These are phyloP conservation scores for Chrysoporthe austroafricana DNA, from an alignment of 2,329 filamentous ascomycete species.

Conservation along the genomic window DNA sequence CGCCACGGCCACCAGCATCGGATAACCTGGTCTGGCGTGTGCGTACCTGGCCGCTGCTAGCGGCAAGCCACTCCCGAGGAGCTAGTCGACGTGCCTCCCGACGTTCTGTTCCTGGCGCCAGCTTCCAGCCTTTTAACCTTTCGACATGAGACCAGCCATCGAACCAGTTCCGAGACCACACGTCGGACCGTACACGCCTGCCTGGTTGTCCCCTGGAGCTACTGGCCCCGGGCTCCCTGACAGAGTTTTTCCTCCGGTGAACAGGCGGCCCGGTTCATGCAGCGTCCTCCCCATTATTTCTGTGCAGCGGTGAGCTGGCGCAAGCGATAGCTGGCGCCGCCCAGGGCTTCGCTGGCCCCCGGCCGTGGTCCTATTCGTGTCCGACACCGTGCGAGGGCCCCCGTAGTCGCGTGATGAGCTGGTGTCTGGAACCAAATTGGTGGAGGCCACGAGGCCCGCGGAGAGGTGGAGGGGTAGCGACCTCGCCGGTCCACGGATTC, in stretches of 20 bases:
- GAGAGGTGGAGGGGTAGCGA: background rate
- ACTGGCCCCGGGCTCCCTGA: background rate
- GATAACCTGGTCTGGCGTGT: background rate
- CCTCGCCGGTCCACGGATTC: background rate
- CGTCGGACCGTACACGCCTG: background rate
- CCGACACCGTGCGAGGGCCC: no score
- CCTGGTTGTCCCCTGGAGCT: background rate
- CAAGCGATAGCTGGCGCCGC: background rate
- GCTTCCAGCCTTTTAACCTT: no score
- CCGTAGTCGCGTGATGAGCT: background rate
- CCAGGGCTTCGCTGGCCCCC: background rate
- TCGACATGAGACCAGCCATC: conserved; percentile 17
- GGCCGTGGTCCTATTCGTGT: no score
- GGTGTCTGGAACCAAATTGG: background rate
- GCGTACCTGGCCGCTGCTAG: background rate
- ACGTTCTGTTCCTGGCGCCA: background rate
- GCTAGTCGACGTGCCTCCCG: background rate
- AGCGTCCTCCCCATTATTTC: background rate
- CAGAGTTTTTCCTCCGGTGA: background rate
- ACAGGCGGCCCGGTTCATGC: background rate
- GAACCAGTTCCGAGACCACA: conserved; percentile 19
- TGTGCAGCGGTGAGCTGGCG: background rate
- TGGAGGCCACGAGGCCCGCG: background rate
- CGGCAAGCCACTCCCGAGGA: background rate
- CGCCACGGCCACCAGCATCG: background rate